Base-by-base conservation (phyloP, 179 eudicot species). In the Spinacia oleracea region DNA sequence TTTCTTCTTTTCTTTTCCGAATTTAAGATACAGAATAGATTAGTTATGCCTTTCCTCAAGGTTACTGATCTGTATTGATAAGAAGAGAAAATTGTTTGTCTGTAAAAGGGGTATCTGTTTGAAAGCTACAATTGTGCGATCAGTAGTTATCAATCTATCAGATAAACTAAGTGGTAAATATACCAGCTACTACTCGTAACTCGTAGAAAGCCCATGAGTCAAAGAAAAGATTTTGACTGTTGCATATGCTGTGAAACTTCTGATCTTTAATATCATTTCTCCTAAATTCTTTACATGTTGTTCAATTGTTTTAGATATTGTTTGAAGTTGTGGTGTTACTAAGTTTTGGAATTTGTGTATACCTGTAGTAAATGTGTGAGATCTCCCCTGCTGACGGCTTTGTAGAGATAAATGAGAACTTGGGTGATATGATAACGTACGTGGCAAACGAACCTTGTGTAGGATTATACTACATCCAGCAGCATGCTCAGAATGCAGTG, bases 381-480 rank as follows among this genome's bases (percentile, higher is more conserved):
- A 80, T 87, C 89, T 93, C 97, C 77, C 45, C 90, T 9, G 92
- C 82, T 45, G 97, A 94, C 60, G 94, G 94, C 55, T 94, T 93
- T 86, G 83, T 85, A 79, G 91, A 90, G 83, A 82, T 94, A 84
- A 86, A 82, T 70, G 93, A 94, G 80, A 78, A 81, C 70, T 62
- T 89, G 80, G 94, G 88, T 76, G 94, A 90, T 50, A 94, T 94
- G 97, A 89, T 91, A 78, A 94, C 88, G 78, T 93, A 82, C 60
- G 77, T 90, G 71, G 98, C 97, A 32, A 94, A 94, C 51, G 97
- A 94, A 80, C 98, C 98, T 85, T 94, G 97, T 0, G 94, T 93
- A 66, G 98, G 98, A 43, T 89, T 94, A 80, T 91, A 84, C 88
- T 94, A 89, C 75, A 83, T 93, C 80, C 98, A 94, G 73, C 93